Conservation (phyloP, 2,329 filamentous ascomycete species). For the Penicillium sclerotigenum region DNA sequence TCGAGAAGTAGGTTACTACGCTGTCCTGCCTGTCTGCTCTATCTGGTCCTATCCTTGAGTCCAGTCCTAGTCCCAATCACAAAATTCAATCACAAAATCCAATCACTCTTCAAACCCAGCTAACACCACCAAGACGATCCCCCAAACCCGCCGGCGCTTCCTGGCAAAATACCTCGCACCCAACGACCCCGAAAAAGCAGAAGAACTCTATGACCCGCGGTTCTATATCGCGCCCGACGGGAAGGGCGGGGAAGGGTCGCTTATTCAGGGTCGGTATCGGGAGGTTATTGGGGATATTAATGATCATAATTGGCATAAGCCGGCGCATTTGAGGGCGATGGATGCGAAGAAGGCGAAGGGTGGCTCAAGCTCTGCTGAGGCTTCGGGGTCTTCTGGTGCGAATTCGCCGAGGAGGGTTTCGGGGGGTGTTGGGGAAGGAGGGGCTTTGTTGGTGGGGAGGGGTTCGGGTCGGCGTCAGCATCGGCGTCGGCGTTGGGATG, state of each 20-base stretch:
- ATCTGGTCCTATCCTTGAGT: neutral
- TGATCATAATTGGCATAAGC: constrained; percentile 16
- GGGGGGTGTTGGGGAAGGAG: neutral
- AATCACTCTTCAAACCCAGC: too few species aligned
- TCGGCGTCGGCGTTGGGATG: neutral
- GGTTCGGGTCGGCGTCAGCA: too few species aligned
- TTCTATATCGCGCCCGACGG: constrained; percentile 24
- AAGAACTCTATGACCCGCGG: constrained; percentile 27
- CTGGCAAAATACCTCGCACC: constrained; percentile 34
- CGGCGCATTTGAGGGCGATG: constrained; percentile 7
- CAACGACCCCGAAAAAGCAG: constrained; percentile 26
- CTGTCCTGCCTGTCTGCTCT: too few species aligned
- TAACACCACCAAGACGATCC: constrained; percentile 33
- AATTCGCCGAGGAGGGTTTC: constrained; percentile 9
- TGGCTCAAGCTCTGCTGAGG: neutral
- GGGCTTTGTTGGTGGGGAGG: neutral
- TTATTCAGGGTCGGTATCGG: constrained; percentile 15
- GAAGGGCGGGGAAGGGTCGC: constrained; percentile 13
- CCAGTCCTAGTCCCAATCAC: neutral
- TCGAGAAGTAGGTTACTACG: constrained; percentile 31
- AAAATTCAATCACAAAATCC: too few species aligned
- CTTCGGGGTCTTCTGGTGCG: neutral
- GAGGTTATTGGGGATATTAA: constrained; percentile 16
- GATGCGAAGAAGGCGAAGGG: constrained; percentile 4
- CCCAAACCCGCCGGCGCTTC: constrained; percentile 39